Evolutionary conservation across 768 basidiomycete genomes (phyloP).

Genomic region (Lepiota brunneoincarnata): DNA sequence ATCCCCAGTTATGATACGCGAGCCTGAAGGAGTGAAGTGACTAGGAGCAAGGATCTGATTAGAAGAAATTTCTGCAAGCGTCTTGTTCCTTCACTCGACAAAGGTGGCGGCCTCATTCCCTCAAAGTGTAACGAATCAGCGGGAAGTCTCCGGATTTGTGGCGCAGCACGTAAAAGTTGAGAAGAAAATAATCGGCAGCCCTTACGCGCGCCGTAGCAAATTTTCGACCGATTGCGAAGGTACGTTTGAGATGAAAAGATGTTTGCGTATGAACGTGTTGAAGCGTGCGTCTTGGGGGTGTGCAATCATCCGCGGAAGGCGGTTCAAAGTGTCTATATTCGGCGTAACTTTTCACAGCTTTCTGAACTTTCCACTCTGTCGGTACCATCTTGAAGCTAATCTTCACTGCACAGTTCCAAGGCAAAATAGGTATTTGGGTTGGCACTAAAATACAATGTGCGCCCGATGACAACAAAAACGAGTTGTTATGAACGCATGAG

Average conservation of each 20-base stretch:
- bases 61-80: conserved; percentile 17
- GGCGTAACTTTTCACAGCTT: conserved; percentile 18
- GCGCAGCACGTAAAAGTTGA: conserved; percentile 40
- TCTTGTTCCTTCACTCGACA: conserved; percentile 15
- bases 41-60: conserved; percentile 24
- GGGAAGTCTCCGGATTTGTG: conserved; percentile 39
- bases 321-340: conserved; percentile 36
- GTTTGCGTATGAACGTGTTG: conserved; percentile 32
- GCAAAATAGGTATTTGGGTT: conserved; percentile 1
- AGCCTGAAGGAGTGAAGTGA: conserved; percentile 11
- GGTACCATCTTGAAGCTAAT: conserved; percentile 36
- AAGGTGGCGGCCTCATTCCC: conserved; percentile 29
- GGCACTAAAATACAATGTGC: conserved; percentile 2
- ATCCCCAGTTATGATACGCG: conserved; percentile 13
- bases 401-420: conserved; percentile 20
- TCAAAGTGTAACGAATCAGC: conserved; percentile 21
- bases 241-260: conserved; percentile 25
- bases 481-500: conserved; percentile 7
- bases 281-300: conserved; percentile 29
- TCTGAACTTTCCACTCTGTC: conserved; percentile 37
- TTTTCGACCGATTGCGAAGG: conserved; percentile 25
- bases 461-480: conserved; percentile 1
- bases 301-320: conserved; percentile 48
- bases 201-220: conserved; percentile 28
- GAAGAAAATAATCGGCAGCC: conserved; percentile 6